Evolutionary conservation across 140 eudicot genomes (phyloP), one percentile per base, ranked within the genome.

Genomic region (Oenanthe javanica): DNA sequence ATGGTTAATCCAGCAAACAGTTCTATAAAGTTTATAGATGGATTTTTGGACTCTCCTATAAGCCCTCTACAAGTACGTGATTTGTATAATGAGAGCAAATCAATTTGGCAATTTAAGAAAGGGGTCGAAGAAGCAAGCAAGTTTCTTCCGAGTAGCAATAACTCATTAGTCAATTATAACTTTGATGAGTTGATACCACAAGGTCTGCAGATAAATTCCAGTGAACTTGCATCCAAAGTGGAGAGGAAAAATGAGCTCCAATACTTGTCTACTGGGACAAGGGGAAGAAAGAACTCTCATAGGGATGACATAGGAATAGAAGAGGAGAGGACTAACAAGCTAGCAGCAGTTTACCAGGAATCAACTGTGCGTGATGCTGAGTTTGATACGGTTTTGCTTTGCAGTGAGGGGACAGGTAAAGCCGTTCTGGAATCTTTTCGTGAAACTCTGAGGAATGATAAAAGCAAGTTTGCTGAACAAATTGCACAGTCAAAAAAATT

Each of bases 61-160:
- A 88, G 94, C 72, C 84, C 87, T 84, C 77, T 87, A 7, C 88
- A 81, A 71, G 75, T 84, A 1, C 69, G 67, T 42, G 85, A 84
- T 64, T 61, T 83, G 25, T 87, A 69, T 78, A 81, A 72, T 47
- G 93, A 85, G 71, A 88, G 84, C 73, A 85, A 87, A 15, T 84
- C 86, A 61, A 77, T 84, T 81, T 88, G 85, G 85, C 86, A 90
- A 84, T 92, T 92, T 72, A 78, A 70, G 46, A 88, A 86, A 66
- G 97, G 93, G 51, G 89, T 86, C 25, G 96, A 88, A 85, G 93
- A 90, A 84, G 97, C 95, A 1, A 88, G 79, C 76, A 92, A 90
- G 84, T 88, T 92, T 55, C 89, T 90, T 75, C 91, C 97, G 5
- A 80, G 71, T 66, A 80, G 42, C 16, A 86, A 81, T 71, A 70